Conservation (phyloP, 2,329 filamentous ascomycete species). For the Aspergillus ochraceoroseus region DNA sequence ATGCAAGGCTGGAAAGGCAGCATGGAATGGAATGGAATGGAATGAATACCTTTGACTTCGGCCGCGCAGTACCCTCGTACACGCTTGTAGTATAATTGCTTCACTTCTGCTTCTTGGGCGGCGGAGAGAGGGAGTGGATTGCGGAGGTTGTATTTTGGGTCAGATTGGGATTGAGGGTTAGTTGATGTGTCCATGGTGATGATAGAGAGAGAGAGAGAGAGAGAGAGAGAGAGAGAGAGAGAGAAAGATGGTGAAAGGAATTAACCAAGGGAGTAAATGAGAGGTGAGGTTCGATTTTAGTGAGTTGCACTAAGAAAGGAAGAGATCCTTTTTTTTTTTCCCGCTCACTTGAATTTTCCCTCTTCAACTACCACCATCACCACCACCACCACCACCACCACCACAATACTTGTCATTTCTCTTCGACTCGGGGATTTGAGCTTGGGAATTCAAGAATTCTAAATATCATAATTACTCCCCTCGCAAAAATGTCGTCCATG, state of each 20-base stretch:
- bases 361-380: too few species aligned
- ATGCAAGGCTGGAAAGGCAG: neutral
- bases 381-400: too few species aligned
- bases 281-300: too few species aligned
- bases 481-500: slow-evolving; percentile 51
- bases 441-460: too few species aligned
- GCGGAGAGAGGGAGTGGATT: slow-evolving; percentile 81
- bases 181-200: slow-evolving; percentile 5
- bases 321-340: too few species aligned
- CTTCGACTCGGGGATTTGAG: too few species aligned
- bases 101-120: slow-evolving; percentile 74
- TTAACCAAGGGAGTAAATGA: too few species aligned
- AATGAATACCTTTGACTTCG: slow-evolving; percentile 65
- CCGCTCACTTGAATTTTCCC: too few species aligned
- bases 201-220: neutral
- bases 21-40: neutral
- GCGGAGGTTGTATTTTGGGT: slow-evolving; percentile 44
- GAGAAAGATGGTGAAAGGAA: neutral
- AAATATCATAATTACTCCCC: too few species aligned
- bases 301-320: too few species aligned
- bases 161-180: slow-evolving; percentile 7
- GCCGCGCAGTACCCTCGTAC: slow-evolving; percentile 70
- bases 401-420: too few species aligned
- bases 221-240: neutral
- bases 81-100: slow-evolving; percentile 72